A percentile compares a stretch with the other conserved stretches of the same genome.
Conservation (phyloP, 257 asterid species). For the Solanum ossicruentum region DNA sequence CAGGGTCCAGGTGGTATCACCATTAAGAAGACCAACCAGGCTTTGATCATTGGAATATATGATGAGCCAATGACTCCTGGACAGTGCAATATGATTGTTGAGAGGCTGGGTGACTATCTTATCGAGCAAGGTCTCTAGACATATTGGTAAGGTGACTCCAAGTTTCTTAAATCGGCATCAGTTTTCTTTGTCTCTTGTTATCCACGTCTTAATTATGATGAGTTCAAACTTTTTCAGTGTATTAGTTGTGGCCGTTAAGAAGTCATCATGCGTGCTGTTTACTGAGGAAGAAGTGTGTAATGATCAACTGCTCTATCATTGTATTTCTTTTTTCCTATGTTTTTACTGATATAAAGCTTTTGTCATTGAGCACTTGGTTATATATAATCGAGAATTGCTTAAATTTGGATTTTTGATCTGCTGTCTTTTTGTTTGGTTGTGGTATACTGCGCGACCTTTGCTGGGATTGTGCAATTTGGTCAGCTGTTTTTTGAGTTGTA, state of each 20-base stretch:
- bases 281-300: neutral
- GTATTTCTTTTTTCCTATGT: neutral
- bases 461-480: neutral
- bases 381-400: neutral
- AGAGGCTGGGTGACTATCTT: slow-evolving; percentile 34
- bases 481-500: neutral
- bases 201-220: neutral
- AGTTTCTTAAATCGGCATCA: neutral
- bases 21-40: slow-evolving; percentile 24
- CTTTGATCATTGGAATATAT: slow-evolving; percentile 26
- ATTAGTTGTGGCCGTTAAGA: neutral
- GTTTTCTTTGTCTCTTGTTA: neutral
- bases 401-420: neutral
- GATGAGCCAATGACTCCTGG: slow-evolving; percentile 35
- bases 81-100: slow-evolving; percentile 34
- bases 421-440: neutral
- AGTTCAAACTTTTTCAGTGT: slow-evolving; percentile 2
- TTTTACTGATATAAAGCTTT: neutral
- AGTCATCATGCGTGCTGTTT: slow-evolving; percentile 7
- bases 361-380: slow-evolving; percentile 1
- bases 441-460: neutral
- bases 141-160: neutral
- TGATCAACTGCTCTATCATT: neutral
- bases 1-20: slow-evolving; percentile 36
- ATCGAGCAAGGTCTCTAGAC: slow-evolving; percentile 13